Evolutionary conservation across 129 eudicot species (phyloP), one percentile per base, ranked within the genome.

Genomic region (Smallanthus sonchifolius): DNA sequence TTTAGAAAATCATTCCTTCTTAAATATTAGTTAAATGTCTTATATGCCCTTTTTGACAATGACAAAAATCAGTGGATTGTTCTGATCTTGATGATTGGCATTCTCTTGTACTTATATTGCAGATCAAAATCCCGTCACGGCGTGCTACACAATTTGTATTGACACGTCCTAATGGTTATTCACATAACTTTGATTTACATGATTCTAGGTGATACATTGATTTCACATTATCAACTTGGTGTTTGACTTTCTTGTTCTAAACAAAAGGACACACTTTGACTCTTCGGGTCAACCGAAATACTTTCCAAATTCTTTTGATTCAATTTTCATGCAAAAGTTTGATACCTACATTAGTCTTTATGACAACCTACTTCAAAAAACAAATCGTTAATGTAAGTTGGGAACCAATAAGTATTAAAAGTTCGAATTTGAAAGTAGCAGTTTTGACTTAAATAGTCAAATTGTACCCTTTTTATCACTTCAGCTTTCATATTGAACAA

Each of bases 101-200:
- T n/a, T 38, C 1, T 55, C 51, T 67, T 35, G 24, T 74, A 49
- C 39, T 43, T 16, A 37, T 45, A 60, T 82, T 80, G 82, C 90
- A 94, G 98, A 90, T 94, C 78, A 88, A 77, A 79, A 88, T 90
- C 78, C 98, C 96, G 28, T 65, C 85, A 7, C 97, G 98, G 61
- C 73, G 83, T 55, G 81, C 93, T 63, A 54, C 93, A 17, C 93
- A 90, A 68, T 90, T 91, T 80, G 93, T 84, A 68, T 44, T 88
- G 80, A 85, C 78, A 65, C 80, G 82, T 81, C 80, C 87, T 0
- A 81, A 85, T 84, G 96, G 96, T 51, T 87, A 90, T 67, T 85
- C 96, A 55, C 80, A 91, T 83, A 79, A 90, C 55, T 85, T 95
- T 51, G 85, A 60, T 74, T 78, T 82, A 72, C 55, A 87, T 34